A percentile compares a stretch with the other conserved stretches of the same genome.
phyloP scores from a whole-genome alignment of 768 basidiomycete species.

The Russula earlei region DNA sequence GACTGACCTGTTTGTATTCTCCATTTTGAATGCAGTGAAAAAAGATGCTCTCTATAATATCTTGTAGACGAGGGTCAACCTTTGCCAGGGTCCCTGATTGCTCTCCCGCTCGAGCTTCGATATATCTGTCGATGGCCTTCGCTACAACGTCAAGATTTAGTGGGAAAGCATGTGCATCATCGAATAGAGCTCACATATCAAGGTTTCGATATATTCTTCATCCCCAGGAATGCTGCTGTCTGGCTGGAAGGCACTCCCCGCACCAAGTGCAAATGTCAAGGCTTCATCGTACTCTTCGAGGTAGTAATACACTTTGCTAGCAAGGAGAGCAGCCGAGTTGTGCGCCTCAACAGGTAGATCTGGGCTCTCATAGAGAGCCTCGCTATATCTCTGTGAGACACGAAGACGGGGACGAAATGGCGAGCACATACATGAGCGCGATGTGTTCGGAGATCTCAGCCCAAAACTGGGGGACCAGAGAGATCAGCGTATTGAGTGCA shows the following conservation, averaged over 20 bases:
- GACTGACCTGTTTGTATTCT: slow-evolving; percentile 78
- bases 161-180: neutral
- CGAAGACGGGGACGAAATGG: neutral
- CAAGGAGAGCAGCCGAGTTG: slow-evolving; percentile 79
- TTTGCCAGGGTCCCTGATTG: slow-evolving; percentile 39
- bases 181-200: slow-evolving; percentile 62
- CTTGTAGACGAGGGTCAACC: slow-evolving; percentile 71
- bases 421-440: slow-evolving; percentile 67
- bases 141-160: slow-evolving; percentile 37
- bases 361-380: slow-evolving; percentile 79
- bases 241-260: slow-evolving; percentile 75
- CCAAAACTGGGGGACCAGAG: slow-evolving; percentile 92
- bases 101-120: slow-evolving; percentile 55
- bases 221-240: slow-evolving; percentile 54
- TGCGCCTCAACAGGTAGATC: slow-evolving; percentile 66
- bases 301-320: slow-evolving; percentile 98
- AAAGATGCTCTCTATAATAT: slow-evolving; percentile 87
- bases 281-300: slow-evolving; percentile 94
- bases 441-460: slow-evolving; percentile 96
- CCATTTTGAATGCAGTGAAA: slow-evolving; percentile 75
- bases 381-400: slow-evolving; percentile 39
- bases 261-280: slow-evolving; percentile 87
- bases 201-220: slow-evolving; percentile 89
- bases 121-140: slow-evolving; percentile 93
- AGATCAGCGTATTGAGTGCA: slow-evolving; percentile 75